Base-by-base conservation (phyloP, 23 red algal species). In the Gracilariopsis chorda region DNA sequence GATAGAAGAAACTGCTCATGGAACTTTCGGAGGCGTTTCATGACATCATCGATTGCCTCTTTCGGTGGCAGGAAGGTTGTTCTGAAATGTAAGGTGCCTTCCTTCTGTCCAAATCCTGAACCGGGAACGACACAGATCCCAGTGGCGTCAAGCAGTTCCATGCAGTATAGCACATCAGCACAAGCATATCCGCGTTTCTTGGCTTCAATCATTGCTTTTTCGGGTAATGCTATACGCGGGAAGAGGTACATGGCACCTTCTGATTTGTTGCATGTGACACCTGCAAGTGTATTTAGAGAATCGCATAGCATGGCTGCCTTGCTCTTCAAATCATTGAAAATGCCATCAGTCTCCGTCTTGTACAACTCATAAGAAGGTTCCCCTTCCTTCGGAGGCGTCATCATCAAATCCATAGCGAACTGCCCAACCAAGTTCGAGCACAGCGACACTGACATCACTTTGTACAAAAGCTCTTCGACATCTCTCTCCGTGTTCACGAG, bases 231-330 rank as follows among this genome's bases (percentile, higher is more conserved):
- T 49, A 99, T 89, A 34, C 59, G 0, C 51, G 97, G 97, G 90
- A 99, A 99, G 25, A 93, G 90, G 58, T 99, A 99, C 97, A 99
- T 96, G 25, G 97, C 94, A 20, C 93, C 93, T 88, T 96, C 79
- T 23, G 76, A 77, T 13, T 57, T 39, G 58, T 93, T 94, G 86
- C 97, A 99, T 8, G 69, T 70, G 29, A 95, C 94, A 6, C 93
- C 93, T 25, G 78, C 82, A 34, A 99, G 69, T 35, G 80, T 81
- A 51, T 92, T 94, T 4, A 99, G 73, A 28, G 63, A 93, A 3
- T 72, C 20, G 28, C 79, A 88, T 16, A 99, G 51, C 57, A 57
- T 84, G 19, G 48, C 42, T 44, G 90, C 85, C 39, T 93, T 88
- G 12, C 83, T 53, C 41, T 57, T 43, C 25, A 95, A 85, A 20